Conservation (phyloP, 2,329 filamentous ascomycete genomes). For the Neofusicoccum laricinum region DNA sequence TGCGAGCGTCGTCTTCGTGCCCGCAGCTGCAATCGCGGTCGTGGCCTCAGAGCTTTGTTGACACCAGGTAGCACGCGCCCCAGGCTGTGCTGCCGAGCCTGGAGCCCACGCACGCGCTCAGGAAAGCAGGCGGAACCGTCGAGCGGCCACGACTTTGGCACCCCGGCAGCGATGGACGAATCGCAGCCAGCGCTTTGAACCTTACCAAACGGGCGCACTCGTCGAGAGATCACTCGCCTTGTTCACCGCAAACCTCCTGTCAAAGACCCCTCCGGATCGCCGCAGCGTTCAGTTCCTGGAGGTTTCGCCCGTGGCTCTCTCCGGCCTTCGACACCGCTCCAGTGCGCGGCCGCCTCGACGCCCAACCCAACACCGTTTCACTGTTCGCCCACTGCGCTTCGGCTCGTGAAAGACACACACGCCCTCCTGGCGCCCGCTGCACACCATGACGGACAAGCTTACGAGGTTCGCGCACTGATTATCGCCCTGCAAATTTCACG, state of each 20-base stretch:
- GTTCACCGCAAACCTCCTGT: constrained; percentile 8
- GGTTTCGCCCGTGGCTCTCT: neutral
- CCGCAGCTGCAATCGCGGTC: neutral
- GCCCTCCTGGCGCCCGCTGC: neutral
- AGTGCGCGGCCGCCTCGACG: constrained; percentile 9
- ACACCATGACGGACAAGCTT: constrained; percentile 83
- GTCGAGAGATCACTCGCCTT: neutral
- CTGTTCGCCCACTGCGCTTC: neutral
- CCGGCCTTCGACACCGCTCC: neutral
- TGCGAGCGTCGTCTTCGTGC: neutral
- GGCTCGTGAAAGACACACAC: neutral
- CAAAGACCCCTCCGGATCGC: constrained; percentile 11
- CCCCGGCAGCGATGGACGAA: neutral
- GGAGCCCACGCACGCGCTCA: constrained; percentile 3
- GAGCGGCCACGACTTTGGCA: neutral
- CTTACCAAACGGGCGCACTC: neutral
- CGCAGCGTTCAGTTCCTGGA: constrained; percentile 12
- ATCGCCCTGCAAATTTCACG: neutral
- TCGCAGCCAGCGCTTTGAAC: neutral
- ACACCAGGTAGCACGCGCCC: constrained; percentile 2
- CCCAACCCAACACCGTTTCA: constrained; percentile 4
- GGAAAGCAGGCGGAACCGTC: neutral
- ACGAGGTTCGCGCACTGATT: constrained; percentile 66
- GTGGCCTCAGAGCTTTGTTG: neutral
- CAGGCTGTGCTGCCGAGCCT: constrained; percentile 2